Conservation (phyloP, 1,139 yeast species). For the Debaryomyces robertsiae region DNA sequence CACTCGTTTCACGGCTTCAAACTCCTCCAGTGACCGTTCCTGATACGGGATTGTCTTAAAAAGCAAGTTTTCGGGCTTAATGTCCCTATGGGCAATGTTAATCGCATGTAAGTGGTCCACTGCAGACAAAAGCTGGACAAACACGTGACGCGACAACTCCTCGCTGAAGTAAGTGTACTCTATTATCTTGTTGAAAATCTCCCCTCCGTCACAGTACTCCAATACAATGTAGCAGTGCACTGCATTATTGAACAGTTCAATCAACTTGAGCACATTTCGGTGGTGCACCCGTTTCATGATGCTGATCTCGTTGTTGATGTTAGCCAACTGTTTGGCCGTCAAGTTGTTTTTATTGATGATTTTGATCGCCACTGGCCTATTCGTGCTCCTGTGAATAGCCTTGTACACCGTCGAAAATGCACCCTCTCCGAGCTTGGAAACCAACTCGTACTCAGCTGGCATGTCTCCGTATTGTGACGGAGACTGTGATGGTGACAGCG, state of each 20-base stretch:
- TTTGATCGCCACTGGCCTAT: slow-evolving; percentile 74
- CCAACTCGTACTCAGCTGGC: slow-evolving; percentile 27
- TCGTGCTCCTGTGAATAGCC: slow-evolving; percentile 55
- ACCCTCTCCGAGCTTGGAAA: slow-evolving; percentile 67
- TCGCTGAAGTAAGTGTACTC: slow-evolving; percentile 90
- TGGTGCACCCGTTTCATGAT: slow-evolving; percentile 78
- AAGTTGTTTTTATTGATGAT: slow-evolving; percentile 71
- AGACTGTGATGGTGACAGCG: background rate
- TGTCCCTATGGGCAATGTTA: slow-evolving; percentile 92
- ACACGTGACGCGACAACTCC: slow-evolving; percentile 79
- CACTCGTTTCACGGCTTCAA: slow-evolving; percentile 49
- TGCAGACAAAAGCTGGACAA: slow-evolving; percentile 81
- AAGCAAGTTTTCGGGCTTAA: slow-evolving; percentile 90
- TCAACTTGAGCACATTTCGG: slow-evolving; percentile 69
- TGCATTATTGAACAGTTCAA: slow-evolving; percentile 58
- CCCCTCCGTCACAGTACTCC: slow-evolving; percentile 92
- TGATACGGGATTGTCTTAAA: slow-evolving; percentile 51
- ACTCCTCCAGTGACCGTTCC: slow-evolving; percentile 49
- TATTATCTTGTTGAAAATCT: slow-evolving; percentile 90
- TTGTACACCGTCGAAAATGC: slow-evolving; percentile 88
- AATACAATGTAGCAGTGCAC: slow-evolving; percentile 76
- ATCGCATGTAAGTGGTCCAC: slow-evolving; percentile 73
- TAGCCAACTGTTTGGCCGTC: slow-evolving; percentile 49
- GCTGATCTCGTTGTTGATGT: slow-evolving; percentile 80
- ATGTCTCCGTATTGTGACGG: slow-evolving; percentile 12